Conservation (phyloP, 2,329 filamentous ascomycete species). For the Lizonia empirigonia region DNA sequence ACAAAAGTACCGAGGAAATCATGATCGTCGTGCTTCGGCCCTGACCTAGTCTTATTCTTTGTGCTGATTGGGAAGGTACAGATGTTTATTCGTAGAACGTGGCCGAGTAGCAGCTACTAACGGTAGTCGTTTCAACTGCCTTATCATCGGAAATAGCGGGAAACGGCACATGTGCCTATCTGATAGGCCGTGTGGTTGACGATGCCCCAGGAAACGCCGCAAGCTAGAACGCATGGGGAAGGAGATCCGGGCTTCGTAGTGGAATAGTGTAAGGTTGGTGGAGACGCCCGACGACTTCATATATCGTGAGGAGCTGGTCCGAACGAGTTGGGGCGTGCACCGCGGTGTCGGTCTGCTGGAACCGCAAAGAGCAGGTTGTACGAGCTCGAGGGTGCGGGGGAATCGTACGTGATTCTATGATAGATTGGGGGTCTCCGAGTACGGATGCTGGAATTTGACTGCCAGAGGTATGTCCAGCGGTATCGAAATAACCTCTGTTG, state of each 20-base stretch:
- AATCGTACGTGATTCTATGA: not conserved
- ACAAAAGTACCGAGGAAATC: slow-evolving; percentile 4
- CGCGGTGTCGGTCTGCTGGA: not conserved
- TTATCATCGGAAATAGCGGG: slow-evolving; percentile 25
- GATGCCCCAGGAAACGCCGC: slow-evolving; percentile 20
- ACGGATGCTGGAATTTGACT: no score
- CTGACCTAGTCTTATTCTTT: not conserved
- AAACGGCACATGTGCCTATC: slow-evolving; percentile 27
- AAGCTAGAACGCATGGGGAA: slow-evolving; percentile 10
- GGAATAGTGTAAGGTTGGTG: slow-evolving; percentile 1
- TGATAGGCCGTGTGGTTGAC: slow-evolving; percentile 30
- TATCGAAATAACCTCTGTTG: no score
- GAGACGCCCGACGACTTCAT: slow-evolving; percentile 2
- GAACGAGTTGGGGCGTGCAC: not conserved
- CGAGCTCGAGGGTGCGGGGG: not conserved
- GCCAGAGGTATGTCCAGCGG: no score
- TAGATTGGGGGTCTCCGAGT: not conserved
- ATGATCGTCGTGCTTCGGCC: slow-evolving; percentile 8
- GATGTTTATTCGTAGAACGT: slow-evolving; percentile 12
- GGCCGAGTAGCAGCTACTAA: slow-evolving; percentile 5
- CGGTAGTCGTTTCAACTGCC: slow-evolving; percentile 23
- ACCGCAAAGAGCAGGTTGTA: no score
- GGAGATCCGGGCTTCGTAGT: slow-evolving; percentile 8
- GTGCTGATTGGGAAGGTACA: slow-evolving; percentile 34
- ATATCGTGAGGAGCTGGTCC: not conserved